phyloP scores from a whole-genome alignment of 1,284 basidiomycete species.

The Microbotryum saponariae region DNA sequence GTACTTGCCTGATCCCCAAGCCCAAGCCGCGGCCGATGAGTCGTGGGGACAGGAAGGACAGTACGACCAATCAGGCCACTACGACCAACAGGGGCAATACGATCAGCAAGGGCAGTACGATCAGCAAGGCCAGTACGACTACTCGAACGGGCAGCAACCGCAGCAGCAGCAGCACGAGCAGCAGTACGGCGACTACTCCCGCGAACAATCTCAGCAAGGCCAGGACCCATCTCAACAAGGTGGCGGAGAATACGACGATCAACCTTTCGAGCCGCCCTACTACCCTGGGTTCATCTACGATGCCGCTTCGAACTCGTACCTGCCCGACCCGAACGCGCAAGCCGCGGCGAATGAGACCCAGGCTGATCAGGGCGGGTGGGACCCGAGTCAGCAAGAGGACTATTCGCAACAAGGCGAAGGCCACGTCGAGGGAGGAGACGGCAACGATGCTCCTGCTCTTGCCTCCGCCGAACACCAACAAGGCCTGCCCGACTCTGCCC shows the following conservation, averaged over 20 bases:
- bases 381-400: neutral
- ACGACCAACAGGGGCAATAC: constrained; percentile 2
- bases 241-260: constrained; percentile 4
- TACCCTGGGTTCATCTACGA: constrained; percentile 31
- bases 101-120: neutral
- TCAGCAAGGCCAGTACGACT: neutral
- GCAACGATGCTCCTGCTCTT: too few species aligned
- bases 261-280: constrained; percentile 14
- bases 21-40: constrained; percentile 1
- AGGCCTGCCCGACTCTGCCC: too few species aligned
- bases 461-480: too few species aligned
- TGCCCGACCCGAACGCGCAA: constrained; percentile 21
- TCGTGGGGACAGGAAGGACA: too few species aligned
- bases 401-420: neutral
- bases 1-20: constrained; percentile 24
- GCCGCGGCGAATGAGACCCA: neutral
- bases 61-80: neutral
- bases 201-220: constrained; percentile 4
- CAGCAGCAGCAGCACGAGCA: neutral
- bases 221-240: constrained; percentile 5
- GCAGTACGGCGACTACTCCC: constrained; percentile 8
- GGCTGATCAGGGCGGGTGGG: neutral
- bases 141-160: too few species aligned
- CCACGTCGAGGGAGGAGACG: too few species aligned
- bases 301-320: constrained; percentile 21